Percentiles rank a stretch among this genome's conserved stretches.
phyloP scores from a whole-genome alignment of 225 moss, liverwort and hornwort species.

The Asterella californica region DNA sequence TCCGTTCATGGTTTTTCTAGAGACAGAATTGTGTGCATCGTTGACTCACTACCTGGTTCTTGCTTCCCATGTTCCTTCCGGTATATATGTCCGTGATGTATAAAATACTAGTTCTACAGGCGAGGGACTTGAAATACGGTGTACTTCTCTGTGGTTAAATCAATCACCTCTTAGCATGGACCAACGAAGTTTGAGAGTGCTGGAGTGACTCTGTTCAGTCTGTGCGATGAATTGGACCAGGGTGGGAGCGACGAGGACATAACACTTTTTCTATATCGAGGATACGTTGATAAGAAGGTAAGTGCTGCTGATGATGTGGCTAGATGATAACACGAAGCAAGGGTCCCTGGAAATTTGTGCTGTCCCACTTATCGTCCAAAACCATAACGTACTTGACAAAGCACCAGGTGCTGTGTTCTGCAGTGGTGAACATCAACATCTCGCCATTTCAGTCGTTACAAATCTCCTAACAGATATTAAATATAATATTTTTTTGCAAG shows the following conservation, averaged over 20 bases:
- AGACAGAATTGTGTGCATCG: not conserved
- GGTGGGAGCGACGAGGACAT: conserved; percentile 99
- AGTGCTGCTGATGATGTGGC: not conserved
- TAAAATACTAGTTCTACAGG: not conserved
- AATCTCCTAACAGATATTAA: too few species aligned
- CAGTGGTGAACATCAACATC: too few species aligned
- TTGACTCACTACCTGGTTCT: not conserved
- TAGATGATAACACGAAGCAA: not conserved
- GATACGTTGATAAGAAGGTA: conserved; percentile 66
- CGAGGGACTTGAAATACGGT: not conserved
- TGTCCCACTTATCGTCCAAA: not conserved
- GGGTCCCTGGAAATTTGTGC: not conserved
- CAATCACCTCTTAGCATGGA: not conserved
- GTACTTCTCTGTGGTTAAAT: not conserved
- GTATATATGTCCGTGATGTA: not conserved
- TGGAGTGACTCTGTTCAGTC: not conserved
- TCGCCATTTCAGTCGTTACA: not conserved
- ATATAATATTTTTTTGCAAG: too few species aligned
- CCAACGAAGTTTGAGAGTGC: not conserved
- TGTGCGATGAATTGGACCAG: conserved; percentile 35
- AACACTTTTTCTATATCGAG: conserved; percentile 73
- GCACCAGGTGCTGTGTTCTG: too few species aligned
- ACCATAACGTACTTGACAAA: too few species aligned
- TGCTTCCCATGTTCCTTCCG: not conserved
- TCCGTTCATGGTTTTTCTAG: not conserved